These are phyloP conservation scores for Neostapfia colusana DNA, from an alignment of 176 grass and related monocot species.

Conservation along the genomic window DNA sequence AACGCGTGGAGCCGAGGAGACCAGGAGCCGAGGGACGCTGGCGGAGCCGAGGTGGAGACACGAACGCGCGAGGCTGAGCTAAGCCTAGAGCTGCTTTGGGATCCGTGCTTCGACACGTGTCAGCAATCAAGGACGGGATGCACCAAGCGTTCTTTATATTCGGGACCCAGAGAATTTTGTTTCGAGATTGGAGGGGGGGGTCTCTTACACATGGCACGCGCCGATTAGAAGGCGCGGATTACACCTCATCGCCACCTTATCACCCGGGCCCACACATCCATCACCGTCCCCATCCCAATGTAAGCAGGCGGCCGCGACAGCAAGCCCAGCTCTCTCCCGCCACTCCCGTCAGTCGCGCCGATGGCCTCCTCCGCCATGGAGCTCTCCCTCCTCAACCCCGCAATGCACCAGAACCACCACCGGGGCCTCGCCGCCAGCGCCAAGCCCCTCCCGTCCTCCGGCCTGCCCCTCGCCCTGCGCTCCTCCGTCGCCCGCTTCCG, in stretches of 20 bases:
- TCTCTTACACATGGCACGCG: conserved; percentile 42
- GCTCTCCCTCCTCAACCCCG: conserved; percentile 72
- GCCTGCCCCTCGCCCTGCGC: neutral
- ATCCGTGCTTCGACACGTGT: too few relatives aligned
- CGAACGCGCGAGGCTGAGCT: too few relatives aligned
- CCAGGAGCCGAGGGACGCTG: too few relatives aligned
- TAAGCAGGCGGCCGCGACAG: neutral
- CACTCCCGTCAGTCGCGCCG: neutral
- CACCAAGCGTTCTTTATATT: too few relatives aligned
- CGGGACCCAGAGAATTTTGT: too few relatives aligned
- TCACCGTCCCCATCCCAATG: neutral
- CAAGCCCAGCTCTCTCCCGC: conserved; percentile 25
- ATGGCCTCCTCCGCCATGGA: conserved; percentile 70
- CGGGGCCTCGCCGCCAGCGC: conserved; percentile 18
- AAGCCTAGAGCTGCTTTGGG: too few relatives aligned
- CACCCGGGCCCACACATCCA: conserved; percentile 16
- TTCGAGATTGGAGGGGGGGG: too few relatives aligned
- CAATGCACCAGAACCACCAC: too few relatives aligned
- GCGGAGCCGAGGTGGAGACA: too few relatives aligned
- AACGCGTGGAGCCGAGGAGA: too few relatives aligned
- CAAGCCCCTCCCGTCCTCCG: conserved; percentile 3
- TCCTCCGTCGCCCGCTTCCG: conserved; percentile 29
- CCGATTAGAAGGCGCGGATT: conserved; percentile 63
- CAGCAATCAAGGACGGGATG: too few relatives aligned
- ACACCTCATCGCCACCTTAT: conserved; percentile 59